Conservation (phyloP, 2,329 filamentous ascomycete genomes). For the Cytospora piceae region DNA sequence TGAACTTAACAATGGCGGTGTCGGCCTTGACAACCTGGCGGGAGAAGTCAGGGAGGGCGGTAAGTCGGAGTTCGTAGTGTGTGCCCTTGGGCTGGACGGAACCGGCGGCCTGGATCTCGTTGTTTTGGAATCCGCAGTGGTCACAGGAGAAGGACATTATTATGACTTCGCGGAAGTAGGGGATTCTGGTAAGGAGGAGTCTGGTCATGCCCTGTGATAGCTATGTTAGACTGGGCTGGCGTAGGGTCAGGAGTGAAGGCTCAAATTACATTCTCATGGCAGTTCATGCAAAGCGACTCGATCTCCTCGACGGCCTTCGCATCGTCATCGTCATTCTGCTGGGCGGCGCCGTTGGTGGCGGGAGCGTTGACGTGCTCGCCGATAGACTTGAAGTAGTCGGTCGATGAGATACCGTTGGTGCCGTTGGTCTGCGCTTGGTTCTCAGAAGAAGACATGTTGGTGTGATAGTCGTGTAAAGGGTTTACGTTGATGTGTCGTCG, state of each 20-base stretch:
- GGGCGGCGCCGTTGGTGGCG: slow-evolving; percentile 41
- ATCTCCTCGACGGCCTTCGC: slow-evolving; percentile 66
- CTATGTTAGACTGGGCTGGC: background rate
- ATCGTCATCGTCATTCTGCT: slow-evolving; percentile 48
- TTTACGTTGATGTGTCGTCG: slow-evolving; percentile 13
- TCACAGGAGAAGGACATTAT: slow-evolving; percentile 96
- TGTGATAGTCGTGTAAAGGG: background rate
- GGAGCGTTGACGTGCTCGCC: slow-evolving; percentile 61
- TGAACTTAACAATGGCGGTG: slow-evolving; percentile 80
- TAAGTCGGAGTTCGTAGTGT: slow-evolving; percentile 81
- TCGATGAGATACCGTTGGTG: slow-evolving; percentile 43
- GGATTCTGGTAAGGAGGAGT: slow-evolving; percentile 87
- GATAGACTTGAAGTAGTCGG: slow-evolving; percentile 65
- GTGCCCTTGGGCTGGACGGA: slow-evolving; percentile 88
- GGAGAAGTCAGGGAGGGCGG: slow-evolving; percentile 72
- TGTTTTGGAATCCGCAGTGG: slow-evolving; percentile 87
- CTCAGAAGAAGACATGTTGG: slow-evolving; percentile 31
- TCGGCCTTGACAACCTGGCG: slow-evolving; percentile 94
- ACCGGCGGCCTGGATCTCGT: slow-evolving; percentile 90
- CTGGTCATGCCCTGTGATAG: slow-evolving; percentile 73
- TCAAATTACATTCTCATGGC: slow-evolving; percentile 69
- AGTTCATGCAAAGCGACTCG: slow-evolving; percentile 87
- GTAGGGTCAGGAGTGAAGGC: accelerated
- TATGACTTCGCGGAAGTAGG: slow-evolving; percentile 96
- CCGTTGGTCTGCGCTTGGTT: slow-evolving; percentile 40